A percentile compares a stretch with the other conserved stretches of the same genome.
Conservation (phyloP, 2,329 filamentous ascomycete species). For the Periconia sp. region DNA sequence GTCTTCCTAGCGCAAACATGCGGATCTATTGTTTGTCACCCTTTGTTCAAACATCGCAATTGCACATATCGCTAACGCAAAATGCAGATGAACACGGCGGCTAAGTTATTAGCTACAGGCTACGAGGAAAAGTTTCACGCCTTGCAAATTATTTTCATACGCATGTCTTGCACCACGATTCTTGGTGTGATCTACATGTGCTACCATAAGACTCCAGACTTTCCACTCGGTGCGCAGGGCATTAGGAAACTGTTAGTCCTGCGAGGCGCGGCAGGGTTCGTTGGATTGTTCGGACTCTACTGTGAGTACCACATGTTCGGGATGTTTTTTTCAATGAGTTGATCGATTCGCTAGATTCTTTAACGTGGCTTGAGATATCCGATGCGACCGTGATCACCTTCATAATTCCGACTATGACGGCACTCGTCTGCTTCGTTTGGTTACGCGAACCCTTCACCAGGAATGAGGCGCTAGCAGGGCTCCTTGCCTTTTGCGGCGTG, state of each 20-base stretch:
- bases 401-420: slow-evolving; percentile 75
- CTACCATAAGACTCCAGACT: slow-evolving; percentile 55
- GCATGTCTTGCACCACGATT: slow-evolving; percentile 74
- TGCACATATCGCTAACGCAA: slow-evolving; percentile 1
- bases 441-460: slow-evolving; percentile 76
- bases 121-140: slow-evolving; percentile 34
- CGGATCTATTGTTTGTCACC: slow-evolving; percentile 27
- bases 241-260: slow-evolving; percentile 26
- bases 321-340: no score
- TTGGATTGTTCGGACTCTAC: slow-evolving; percentile 36
- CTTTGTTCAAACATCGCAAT: not conserved
- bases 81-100: slow-evolving; percentile 29
- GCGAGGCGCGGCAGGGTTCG: slow-evolving; percentile 30
- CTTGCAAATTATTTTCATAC: slow-evolving; percentile 72
- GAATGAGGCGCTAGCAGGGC: slow-evolving; percentile 74
- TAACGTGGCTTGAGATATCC: slow-evolving; percentile 79
- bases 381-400: slow-evolving; percentile 90
- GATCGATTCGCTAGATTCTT: slow-evolving; percentile 52
- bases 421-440: slow-evolving; percentile 77
- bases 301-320: slow-evolving; percentile 21
- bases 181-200: slow-evolving; percentile 75
- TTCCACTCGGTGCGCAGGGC: slow-evolving; percentile 25
- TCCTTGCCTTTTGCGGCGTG: slow-evolving; percentile 77
- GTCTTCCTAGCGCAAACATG: slow-evolving; percentile 48
- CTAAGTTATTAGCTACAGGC: slow-evolving; percentile 30